These are phyloP conservation scores for Breviolum minutum DNA, from an alignment of 73 alveolate genomes.

Conservation along the genomic window DNA sequence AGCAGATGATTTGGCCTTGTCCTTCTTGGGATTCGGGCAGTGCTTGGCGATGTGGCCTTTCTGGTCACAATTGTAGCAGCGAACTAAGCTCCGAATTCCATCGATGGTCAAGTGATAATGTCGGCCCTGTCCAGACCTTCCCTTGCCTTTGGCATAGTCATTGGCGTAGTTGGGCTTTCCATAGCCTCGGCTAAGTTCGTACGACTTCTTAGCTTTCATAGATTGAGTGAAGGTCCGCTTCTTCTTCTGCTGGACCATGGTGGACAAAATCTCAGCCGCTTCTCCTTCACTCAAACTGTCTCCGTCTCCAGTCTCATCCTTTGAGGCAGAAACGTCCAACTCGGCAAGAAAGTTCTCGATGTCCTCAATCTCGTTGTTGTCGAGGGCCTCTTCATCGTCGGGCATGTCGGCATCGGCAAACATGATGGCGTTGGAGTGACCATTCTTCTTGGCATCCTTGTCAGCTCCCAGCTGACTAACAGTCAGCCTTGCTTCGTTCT, in stretches of 20 bases:
- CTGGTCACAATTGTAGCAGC: neutral
- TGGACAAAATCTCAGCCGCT: constrained; percentile 41
- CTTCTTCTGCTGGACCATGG: neutral
- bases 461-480: neutral
- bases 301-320: neutral
- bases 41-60: neutral
- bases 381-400: neutral
- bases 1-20: neutral
- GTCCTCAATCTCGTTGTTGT: neutral
- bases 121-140: neutral
- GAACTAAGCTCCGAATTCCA: neutral
- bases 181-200: constrained; percentile 1
- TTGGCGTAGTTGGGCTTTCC: neutral
- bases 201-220: constrained; percentile 8
- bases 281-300: neutral
- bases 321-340: neutral
- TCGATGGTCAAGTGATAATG: neutral
- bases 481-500: constrained; percentile 27
- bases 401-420: neutral
- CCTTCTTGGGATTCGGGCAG: neutral
- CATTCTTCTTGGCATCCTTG: neutral
- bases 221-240: constrained; percentile 11
- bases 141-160: neutral
- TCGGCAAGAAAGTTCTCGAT: neutral
- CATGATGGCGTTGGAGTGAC: neutral